Evolutionary conservation across 2,329 filamentous ascomycete genomes (phyloP), one percentile per base, ranked within the genome.

Genomic region (Aspergillus brasiliensis): DNA sequence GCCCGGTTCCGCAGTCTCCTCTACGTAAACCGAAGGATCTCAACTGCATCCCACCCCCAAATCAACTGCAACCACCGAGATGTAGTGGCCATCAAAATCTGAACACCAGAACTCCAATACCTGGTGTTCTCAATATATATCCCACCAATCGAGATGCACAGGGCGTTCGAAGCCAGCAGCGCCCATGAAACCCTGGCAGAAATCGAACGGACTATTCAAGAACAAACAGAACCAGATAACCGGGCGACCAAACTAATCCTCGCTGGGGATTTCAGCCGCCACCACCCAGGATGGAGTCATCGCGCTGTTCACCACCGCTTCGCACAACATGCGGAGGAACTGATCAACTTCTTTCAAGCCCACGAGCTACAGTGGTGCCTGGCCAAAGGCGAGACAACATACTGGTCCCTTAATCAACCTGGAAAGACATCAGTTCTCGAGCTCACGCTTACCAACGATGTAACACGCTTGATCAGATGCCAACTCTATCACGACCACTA

Each of bases 401-500:
- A 28, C 44, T 64, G 57, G 59, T 40, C 61, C 1, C 40, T 59
- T 25, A 62, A 44, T 53, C 5, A 61, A 28, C 63, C 62, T 8
- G 62, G 65, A n/a, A 54, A 52, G 46, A 34, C 21, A 17, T 68
- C 62, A 0, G 57, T 49, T 1, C 46, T 69, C 5, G 61, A 69
- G 38, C 60, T 65, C 0, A 67, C 61, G 8, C 46, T 69, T 3
- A 68, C 61, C 0, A 48, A 67, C 11, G 40, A 57, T 19, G 61
- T 37, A 4, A 37, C 34, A n/a, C 57, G 48, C 7, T 56, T 71
- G n/a, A 44, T 69, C 3, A 67, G 64, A 48, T 71, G 58, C 53
- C 60, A 67, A 6, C 64, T 69, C 1, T 68, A 71, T 56, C 61
- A 64, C 37, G 63, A 69, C 11, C 63, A 68, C 58, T 69, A 69